These are phyloP conservation scores for Suhomyces xylopsoci DNA, from an alignment of 805 yeast genomes.

Conservation along the genomic window DNA sequence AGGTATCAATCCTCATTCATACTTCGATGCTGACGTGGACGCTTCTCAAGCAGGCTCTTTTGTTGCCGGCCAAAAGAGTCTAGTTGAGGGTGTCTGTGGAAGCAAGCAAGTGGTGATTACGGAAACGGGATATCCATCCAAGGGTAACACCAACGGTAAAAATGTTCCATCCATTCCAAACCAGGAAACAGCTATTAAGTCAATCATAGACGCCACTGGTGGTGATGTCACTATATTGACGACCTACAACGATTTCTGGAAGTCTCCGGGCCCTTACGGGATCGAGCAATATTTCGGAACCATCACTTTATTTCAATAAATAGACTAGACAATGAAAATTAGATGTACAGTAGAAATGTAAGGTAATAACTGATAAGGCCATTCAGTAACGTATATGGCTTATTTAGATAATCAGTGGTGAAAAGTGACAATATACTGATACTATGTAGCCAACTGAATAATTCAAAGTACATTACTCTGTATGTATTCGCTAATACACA, in stretches of 20 bases:
- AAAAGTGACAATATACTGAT: no score
- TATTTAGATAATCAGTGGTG: no score
- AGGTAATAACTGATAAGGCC: no score
- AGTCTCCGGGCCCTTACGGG: slow-evolving; percentile 74
- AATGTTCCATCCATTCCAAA: slow-evolving; percentile 70
- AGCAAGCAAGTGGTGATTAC: slow-evolving; percentile 57
- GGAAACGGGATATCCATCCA: slow-evolving; percentile 88
- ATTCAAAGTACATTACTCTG: no score
- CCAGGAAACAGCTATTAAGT: slow-evolving; percentile 65
- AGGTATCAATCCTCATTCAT: slow-evolving; percentile 84
- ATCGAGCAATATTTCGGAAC: slow-evolving; percentile 88
- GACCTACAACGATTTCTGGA: slow-evolving; percentile 86
- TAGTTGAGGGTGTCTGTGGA: slow-evolving; percentile 57
- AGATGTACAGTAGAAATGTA: no score
- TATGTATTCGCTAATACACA: no score
- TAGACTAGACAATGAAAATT: background rate
- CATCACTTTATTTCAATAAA: slow-evolving; percentile 33
- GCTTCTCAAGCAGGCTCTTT: slow-evolving; percentile 73
- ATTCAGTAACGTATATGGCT: no score
- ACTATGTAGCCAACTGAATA: no score
- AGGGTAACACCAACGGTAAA: slow-evolving; percentile 66
- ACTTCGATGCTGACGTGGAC: slow-evolving; percentile 60
- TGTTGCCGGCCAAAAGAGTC: slow-evolving; percentile 56
- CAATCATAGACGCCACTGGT: slow-evolving; percentile 57
- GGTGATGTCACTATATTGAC: slow-evolving; percentile 69